These are phyloP conservation scores for Lanmaoa pseudosensibilis DNA, from an alignment of 768 basidiomycete genomes.

Conservation along the genomic window DNA sequence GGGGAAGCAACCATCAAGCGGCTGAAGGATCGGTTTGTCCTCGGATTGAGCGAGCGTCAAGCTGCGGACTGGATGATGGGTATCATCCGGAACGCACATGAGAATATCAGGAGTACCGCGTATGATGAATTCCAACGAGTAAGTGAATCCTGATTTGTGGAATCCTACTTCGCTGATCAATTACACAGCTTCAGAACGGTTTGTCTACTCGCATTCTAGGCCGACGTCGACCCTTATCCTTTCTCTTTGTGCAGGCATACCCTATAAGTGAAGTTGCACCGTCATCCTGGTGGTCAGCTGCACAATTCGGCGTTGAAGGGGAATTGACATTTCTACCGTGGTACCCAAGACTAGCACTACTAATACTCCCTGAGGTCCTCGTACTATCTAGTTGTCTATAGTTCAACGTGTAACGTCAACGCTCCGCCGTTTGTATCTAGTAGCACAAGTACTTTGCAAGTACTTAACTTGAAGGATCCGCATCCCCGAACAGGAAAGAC, in stretches of 20 bases:
- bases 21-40: slow-evolving; percentile 82
- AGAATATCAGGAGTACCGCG: slow-evolving; percentile 89
- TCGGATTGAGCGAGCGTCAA: slow-evolving; percentile 79
- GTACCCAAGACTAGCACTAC: background rate
- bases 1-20: slow-evolving; percentile 90
- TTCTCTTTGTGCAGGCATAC: slow-evolving; percentile 27
- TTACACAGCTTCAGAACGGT: slow-evolving; percentile 50
- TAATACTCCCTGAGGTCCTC: background rate
- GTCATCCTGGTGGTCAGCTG: background rate
- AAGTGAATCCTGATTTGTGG: slow-evolving; percentile 26
- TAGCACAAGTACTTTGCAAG: too few relatives aligned
- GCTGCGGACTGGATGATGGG: slow-evolving; percentile 94
- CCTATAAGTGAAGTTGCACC: slow-evolving; percentile 24
- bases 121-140: slow-evolving; percentile 97
- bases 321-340: background rate
- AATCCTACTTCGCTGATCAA: slow-evolving; percentile 4
- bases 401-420: background rate
- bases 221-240: background rate
- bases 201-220: slow-evolving; percentile 11
- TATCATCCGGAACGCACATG: slow-evolving; percentile 87
- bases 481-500: slow-evolving; percentile 6
- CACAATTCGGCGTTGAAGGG: background rate
- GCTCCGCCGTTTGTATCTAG: too few relatives aligned
- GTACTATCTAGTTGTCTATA: slow-evolving; percentile 3
- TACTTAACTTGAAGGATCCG: slow-evolving; percentile 1